Percentiles rank a stretch among this genome's conserved stretches.
Conservation (phyloP, 2,329 filamentous ascomycete species). For the Calonectria leucothoes region DNA sequence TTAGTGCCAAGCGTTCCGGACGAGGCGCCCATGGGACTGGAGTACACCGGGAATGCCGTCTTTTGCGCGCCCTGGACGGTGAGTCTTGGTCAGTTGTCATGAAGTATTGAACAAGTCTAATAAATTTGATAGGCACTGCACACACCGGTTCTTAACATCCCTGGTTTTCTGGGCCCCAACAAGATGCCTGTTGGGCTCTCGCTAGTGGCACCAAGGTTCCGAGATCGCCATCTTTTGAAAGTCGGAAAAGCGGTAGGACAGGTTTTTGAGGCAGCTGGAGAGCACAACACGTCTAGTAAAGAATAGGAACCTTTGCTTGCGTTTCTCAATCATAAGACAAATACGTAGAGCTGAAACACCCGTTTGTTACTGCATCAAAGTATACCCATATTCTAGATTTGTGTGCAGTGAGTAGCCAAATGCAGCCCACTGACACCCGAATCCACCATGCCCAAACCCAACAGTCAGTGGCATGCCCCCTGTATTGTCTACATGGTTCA, state of each 20-base stretch:
- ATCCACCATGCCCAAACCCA: too few species aligned
- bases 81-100: conserved; percentile 30
- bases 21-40: conserved; percentile 65
- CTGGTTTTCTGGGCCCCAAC: conserved; percentile 25
- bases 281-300: not conserved
- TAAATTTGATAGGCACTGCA: conserved; percentile 24
- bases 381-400: not conserved
- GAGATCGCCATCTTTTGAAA: conserved; percentile 29
- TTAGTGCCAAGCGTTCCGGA: conserved; percentile 68
- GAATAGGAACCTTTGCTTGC: not conserved
- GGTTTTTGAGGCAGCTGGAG: not conserved
- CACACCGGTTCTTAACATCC: conserved; percentile 29
- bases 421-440: not conserved
- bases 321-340: not conserved
- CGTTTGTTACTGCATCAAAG: not conserved
- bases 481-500: not conserved
- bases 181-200: conserved; percentile 34
- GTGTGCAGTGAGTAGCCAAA: not conserved
- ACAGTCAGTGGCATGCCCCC: too few species aligned
- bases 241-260: not conserved
- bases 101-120: conserved; percentile 24
- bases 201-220: conserved; percentile 25
- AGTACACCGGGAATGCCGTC: conserved; percentile 64
- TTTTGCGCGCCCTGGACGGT: conserved; percentile 65
- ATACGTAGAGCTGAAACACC: not conserved